These are phyloP conservation scores for Stagonosporopsis rhizophila DNA, from an alignment of 2,329 filamentous ascomycete species.

Conservation along the genomic window DNA sequence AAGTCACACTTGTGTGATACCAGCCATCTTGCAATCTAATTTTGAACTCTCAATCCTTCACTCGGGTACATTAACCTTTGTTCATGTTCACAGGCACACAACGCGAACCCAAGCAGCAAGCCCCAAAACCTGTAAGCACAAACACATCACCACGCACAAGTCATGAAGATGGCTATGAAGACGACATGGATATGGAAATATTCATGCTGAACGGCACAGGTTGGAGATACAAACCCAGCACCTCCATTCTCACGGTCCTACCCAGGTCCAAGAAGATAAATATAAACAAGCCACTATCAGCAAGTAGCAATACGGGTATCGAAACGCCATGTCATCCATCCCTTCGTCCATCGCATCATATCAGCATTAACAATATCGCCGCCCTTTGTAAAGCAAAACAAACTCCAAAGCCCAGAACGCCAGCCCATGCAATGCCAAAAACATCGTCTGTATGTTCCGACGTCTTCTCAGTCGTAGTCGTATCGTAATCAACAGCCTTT, in stretches of 20 bases:
- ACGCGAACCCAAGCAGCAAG: no score
- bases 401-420: slow-evolving; percentile 1
- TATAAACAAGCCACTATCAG: neutral
- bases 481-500: no score
- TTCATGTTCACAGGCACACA: no score
- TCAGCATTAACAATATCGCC: neutral
- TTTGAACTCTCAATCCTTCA: no score
- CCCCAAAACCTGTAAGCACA: neutral
- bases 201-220: no score
- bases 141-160: neutral
- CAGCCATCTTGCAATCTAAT: neutral
- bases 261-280: neutral
- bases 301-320: slow-evolving; percentile 13
- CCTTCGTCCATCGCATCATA: neutral
- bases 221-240: no score
- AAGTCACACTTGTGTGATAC: neutral
- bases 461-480: neutral
- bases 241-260: neutral
- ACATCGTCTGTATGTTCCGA: neutral
- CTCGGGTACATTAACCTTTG: no score
- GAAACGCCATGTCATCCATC: slow-evolving; percentile 2
- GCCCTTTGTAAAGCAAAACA: neutral
- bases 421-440: slow-evolving; percentile 3
- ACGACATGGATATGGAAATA: no score
- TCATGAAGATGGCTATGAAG: neutral